Base-by-base conservation (phyloP, 306 rosid species). In the Glycine latifolia region DNA sequence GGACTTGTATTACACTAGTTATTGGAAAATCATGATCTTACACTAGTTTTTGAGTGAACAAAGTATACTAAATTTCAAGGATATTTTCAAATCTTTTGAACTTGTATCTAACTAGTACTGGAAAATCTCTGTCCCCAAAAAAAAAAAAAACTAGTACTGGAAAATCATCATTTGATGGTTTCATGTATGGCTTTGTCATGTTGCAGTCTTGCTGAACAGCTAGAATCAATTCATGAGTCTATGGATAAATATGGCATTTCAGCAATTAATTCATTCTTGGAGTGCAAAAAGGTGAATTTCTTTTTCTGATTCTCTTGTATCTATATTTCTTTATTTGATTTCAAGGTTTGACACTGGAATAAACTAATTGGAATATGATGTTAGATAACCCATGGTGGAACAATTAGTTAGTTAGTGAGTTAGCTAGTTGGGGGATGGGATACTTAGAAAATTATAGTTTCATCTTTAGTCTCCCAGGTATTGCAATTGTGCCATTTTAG, bases 141-240 rank as follows among this genome's bases (percentile, higher is more conserved):
- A 26, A 26, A 26, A 26, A 1, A 26, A 20, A 20, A 20, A 20
- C 20, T 20, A 20, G 20, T 20, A 26, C 31, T 26, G 31, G 31
- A 26, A 26, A 26, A 26, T 26, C 2, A 26, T 2, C 0, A 37
- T 37, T 83, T 62, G 60, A 39, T 63, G 67, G 52, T 77, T 61
- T 61, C 77, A 55, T 46, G 26, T 67, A 46, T 85, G 79, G 59
- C 53, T 88, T 60, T 72, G 68, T 70, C 83, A 78, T 82, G 73
- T 86, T 88, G 87, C 91, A 95, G 99, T 85, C 98, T 95, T 70
- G 80, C 97, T 3, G 97, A 95, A 87, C 98, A 93, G 89, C 93
- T 95, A 79, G 94, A 91, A 85, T 91, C 98, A 71, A 89, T 95
- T 79, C 76, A 56, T 33, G 88, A 87, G 68, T 91, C 99, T 47